These are phyloP conservation scores for Blastobotrys robertii DNA, from an alignment of 805 yeast species.

Conservation along the genomic window DNA sequence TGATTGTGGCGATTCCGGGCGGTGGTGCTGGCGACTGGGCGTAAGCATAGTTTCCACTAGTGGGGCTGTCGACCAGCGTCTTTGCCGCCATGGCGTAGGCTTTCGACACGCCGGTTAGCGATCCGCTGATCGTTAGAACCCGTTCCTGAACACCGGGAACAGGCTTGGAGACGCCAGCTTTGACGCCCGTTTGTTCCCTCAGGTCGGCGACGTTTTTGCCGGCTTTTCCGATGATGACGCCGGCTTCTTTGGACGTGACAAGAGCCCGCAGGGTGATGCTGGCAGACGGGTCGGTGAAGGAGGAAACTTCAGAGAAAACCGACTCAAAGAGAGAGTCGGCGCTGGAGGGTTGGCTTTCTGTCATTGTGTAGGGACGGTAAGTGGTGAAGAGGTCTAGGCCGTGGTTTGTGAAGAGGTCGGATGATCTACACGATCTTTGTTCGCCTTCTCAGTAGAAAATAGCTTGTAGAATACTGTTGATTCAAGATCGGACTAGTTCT, in stretches of 20 bases:
- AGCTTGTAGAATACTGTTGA: no score
- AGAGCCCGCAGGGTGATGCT: slow-evolving; percentile 37
- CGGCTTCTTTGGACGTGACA: slow-evolving; percentile 79
- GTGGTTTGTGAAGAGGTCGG: no score
- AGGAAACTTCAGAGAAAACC: slow-evolving; percentile 3
- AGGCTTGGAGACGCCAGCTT: slow-evolving; percentile 79
- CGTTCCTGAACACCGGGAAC: slow-evolving; percentile 76
- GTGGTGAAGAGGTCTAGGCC: background rate
- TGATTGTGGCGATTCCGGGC: slow-evolving; percentile 45
- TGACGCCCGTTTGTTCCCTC: slow-evolving; percentile 64
- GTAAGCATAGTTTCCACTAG: slow-evolving; percentile 44
- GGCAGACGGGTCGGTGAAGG: background rate
- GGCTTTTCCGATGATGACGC: slow-evolving; percentile 78
- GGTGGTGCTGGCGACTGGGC: slow-evolving; percentile 41
- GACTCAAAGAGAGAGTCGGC: slow-evolving; percentile 7
- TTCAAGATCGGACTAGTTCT: no score
- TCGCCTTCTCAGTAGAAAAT: no score
- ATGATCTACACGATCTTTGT: no score
- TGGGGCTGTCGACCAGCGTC: slow-evolving; percentile 45
- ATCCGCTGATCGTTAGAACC: slow-evolving; percentile 69
- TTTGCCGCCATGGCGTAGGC: slow-evolving; percentile 65
- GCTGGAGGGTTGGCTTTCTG: background rate
- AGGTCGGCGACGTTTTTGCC: slow-evolving; percentile 71
- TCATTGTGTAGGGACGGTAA: background rate
- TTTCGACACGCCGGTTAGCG: slow-evolving; percentile 54